phyloP scores from a whole-genome alignment of 352 stramenopile species.

The Aphanomyces euteiches region DNA sequence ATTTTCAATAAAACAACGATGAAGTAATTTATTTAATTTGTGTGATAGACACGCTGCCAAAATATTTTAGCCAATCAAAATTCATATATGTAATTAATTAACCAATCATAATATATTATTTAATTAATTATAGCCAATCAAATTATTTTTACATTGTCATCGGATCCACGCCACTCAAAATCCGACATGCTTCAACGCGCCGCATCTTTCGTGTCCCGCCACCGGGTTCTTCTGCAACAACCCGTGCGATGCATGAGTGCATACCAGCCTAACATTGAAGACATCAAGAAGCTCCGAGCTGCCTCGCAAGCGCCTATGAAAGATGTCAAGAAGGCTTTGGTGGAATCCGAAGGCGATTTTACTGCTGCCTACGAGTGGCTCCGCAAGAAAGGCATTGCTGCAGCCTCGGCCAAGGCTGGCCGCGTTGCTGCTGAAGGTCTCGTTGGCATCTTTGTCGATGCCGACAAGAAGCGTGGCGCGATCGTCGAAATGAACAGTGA shows the following conservation, averaged over 20 bases:
- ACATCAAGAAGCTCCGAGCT: constrained; percentile 85
- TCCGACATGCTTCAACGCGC: neutral
- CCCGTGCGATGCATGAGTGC: constrained; percentile 45
- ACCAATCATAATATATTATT: no score
- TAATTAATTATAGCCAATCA: no score
- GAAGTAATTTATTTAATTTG: no score
- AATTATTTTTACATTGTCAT: no score
- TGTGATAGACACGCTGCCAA: no score
- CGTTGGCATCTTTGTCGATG: constrained; percentile 65
- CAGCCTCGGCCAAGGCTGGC: constrained; percentile 71
- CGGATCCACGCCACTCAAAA: constrained; percentile 3
- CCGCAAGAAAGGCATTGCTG: constrained; percentile 83
- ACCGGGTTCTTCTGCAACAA: constrained; percentile 5
- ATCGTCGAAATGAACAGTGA: constrained; percentile 94
- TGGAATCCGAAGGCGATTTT: constrained; percentile 74
- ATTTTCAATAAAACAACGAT: no score
- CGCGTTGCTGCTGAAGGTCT: constrained; percentile 75
- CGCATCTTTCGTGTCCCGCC: constrained; percentile 15
- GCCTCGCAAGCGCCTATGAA: constrained; percentile 84
- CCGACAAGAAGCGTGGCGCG: constrained; percentile 52
- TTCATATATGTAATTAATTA: no score
- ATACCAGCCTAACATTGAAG: constrained; percentile 75
- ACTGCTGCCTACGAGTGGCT: constrained; percentile 84
- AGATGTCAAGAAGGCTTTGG: constrained; percentile 86
- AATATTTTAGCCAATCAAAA: no score